Evolutionary conservation across 176 grass and related monocot genomes (phyloP), one percentile per base, ranked within the genome.

Genomic region (Chloris gayana): DNA sequence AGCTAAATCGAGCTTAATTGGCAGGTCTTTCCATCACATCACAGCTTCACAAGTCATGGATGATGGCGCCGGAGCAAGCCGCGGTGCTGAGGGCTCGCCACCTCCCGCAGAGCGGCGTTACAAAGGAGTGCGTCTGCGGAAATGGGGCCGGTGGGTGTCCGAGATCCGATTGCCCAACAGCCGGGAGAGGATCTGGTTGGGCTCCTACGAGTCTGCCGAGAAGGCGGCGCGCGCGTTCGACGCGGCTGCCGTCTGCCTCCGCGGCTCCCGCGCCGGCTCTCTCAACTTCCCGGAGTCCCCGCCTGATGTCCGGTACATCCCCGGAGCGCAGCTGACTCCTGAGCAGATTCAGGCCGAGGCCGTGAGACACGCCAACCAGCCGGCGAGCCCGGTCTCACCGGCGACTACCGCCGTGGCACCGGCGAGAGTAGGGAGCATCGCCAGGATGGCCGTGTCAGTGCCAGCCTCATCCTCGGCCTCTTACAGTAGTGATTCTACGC

Each of bases 81-180:
- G 30, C 58, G 59, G 64, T 72, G 42, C 44, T 53, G 72, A 76
- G 42, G 64, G 32, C 33, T 76, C 72, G 14, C 9, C 19, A 14
- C 46, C 18, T 5, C 76, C 53, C 41, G 85, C 51, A 30, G 85
- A 63, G 73, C 54, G 57, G 56, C 79, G 73, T 17, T 87, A 77
- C 73, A 87, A 87, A 79, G 85, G 85, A 54, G 85, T 87, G 25
- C 85, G 85, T 6, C 33, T 87, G 44, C 79, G 85, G 56, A 87
- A 87, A 76, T 87, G 85, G 85, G 79, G 85, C 51, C 72, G 85
- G 9, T 87, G 85, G 85, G 85, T 87, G 44, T 87, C 85, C 44
- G 85, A 87, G 65, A 87, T 87, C 85, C 79, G 85, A 54, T 77
- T 87, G 85, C 85, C 85, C 57, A 72, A 87, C 85, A 87, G 85